A percentile compares a stretch with the other conserved stretches of the same genome.
Evolutionary conservation across 768 basidiomycete species (phyloP).

Genomic region (Ephemerocybe angulata): DNA sequence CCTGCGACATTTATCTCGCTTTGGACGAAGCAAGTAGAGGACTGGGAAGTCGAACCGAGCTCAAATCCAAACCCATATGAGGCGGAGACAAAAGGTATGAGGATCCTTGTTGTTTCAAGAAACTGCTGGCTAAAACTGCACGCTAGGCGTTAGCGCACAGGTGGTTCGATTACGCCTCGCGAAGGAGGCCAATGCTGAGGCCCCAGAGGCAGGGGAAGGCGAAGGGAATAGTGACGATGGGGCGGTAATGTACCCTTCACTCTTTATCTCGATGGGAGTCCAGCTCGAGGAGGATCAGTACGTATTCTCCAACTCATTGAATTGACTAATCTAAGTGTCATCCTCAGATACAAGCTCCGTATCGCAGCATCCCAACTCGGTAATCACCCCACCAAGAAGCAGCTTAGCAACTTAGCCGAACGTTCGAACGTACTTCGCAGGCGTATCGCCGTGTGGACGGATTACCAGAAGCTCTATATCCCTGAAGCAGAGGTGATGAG

Average conservation of each 20-base stretch:
- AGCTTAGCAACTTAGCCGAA: background rate
- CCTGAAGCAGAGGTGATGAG: background rate
- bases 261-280: background rate
- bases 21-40: constrained; percentile 14
- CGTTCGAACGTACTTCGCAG: background rate
- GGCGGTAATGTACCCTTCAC: background rate
- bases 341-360: too few relatives aligned
- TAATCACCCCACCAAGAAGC: background rate
- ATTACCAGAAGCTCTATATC: background rate
- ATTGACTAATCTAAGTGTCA: background rate
- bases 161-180: background rate
- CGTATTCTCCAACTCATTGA: background rate
- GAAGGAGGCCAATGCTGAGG: background rate
- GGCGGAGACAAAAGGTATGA: background rate
- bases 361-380: background rate
- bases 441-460: background rate
- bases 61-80: constrained; percentile 21
- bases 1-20: background rate
- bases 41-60: constrained; percentile 20
- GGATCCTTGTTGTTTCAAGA: background rate
- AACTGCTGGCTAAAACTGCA: background rate
- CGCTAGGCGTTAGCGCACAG: background rate
- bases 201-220: background rate
- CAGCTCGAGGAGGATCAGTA: background rate
- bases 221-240: background rate